These are phyloP conservation scores for Zelopaecilomyces penicillatus DNA, from an alignment of 2,329 filamentous ascomycete species.

Conservation along the genomic window DNA sequence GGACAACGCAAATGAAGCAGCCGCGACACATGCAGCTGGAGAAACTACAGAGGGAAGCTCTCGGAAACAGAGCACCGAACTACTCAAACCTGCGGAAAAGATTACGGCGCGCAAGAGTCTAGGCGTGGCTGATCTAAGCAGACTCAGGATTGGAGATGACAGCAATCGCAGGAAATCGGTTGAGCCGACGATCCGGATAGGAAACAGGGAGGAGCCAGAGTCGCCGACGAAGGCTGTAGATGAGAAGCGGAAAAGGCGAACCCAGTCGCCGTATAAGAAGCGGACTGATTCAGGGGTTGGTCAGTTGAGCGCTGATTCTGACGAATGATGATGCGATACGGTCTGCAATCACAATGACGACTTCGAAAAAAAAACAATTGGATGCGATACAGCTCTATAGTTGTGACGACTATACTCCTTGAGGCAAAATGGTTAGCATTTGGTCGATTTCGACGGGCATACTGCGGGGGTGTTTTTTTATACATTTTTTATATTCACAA, in stretches of 20 bases:
- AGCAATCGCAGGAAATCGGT: slow-evolving; percentile 21
- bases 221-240: not conserved
- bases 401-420: too few species aligned
- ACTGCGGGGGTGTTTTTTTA: too few species aligned
- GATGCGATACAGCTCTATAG: too few species aligned
- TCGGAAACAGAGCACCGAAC: slow-evolving; percentile 17
- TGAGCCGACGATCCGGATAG: slow-evolving; percentile 10
- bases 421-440: too few species aligned
- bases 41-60: slow-evolving; percentile 25
- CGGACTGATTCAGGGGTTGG: slow-evolving; percentile 26
- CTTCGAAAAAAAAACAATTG: too few species aligned
- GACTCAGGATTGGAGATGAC: slow-evolving; percentile 17
- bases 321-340: slow-evolving; percentile 8
- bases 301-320: slow-evolving; percentile 21
- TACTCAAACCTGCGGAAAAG: slow-evolving; percentile 24
- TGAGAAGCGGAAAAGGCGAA: slow-evolving; percentile 4
- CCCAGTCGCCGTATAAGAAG: slow-evolving; percentile 18
- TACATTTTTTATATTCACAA: too few species aligned
- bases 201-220: not conserved
- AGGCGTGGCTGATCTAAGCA: slow-evolving; percentile 18
- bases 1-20: slow-evolving; percentile 8
- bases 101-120: slow-evolving; percentile 23
- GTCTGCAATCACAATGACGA: not conserved
- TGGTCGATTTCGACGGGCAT: too few species aligned
- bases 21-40: not conserved